These are phyloP conservation scores for Cercospora sp. DNA, from an alignment of 2,329 filamentous ascomycete species.

Conservation along the genomic window DNA sequence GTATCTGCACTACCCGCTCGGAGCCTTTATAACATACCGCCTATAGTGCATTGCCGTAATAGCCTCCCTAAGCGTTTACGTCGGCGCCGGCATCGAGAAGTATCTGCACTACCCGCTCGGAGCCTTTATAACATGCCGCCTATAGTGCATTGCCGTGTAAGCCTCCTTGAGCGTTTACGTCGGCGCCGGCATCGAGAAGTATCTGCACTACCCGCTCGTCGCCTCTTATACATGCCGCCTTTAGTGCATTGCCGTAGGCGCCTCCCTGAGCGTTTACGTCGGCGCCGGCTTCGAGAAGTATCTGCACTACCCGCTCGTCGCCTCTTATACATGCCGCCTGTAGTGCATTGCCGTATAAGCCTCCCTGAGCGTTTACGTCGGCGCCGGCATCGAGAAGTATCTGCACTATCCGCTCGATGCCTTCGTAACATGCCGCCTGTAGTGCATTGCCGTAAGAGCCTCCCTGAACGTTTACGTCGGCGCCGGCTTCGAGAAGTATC, in stretches of 20 bases:
- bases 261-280: conserved; percentile 25
- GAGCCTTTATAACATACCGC: conserved; percentile 16
- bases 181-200: conserved; percentile 25
- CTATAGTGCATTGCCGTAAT: conserved; percentile 17
- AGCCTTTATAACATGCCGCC: conserved; percentile 4
- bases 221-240: conserved; percentile 10
- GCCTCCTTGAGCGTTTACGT: conserved; percentile 26
- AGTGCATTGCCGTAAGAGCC: conserved; percentile 24
- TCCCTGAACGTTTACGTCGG: conserved; percentile 23
- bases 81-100: conserved; percentile 25
- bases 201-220: conserved; percentile 15
- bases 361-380: conserved; percentile 25
- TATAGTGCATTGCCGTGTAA: conserved; percentile 21
- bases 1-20: conserved; percentile 3
- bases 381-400: conserved; percentile 26
- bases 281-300: background rate
- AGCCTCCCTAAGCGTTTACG: conserved; percentile 20
- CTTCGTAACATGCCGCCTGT: conserved; percentile 17
- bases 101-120: conserved; percentile 16
- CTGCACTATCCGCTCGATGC: conserved; percentile 22
- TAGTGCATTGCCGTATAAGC: background rate
- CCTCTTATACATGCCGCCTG: background rate
- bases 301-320: conserved; percentile 11
- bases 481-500: background rate
- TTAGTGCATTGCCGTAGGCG: conserved; percentile 20